These are phyloP conservation scores for Phytophthora vignae DNA, from an alignment of 352 stramenopile genomes.

Conservation along the genomic window DNA sequence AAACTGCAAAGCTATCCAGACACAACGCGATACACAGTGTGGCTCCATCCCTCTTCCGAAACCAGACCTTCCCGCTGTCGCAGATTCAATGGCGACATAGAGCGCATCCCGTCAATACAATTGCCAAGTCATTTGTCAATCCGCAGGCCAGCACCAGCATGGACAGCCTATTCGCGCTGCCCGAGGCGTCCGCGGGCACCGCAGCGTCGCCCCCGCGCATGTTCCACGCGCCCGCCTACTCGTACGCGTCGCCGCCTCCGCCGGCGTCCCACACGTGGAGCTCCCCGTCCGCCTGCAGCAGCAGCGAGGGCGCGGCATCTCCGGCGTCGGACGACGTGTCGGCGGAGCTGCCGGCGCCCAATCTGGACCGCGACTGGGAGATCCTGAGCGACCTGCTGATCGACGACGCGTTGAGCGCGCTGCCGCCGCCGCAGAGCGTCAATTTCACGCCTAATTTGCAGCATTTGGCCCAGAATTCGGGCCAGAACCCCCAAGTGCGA, in stretches of 20 bases:
- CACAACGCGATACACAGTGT: too few species aligned
- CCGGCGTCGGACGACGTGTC: conserved; percentile 14
- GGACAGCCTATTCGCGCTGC: conserved; percentile 8
- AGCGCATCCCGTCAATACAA: background rate
- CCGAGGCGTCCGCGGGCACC: background rate
- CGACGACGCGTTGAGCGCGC: conserved; percentile 46
- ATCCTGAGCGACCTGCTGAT: conserved; percentile 66
- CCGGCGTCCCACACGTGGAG: conserved; percentile 1
- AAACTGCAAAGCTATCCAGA: background rate
- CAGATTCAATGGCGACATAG: background rate
- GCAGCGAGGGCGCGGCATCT: conserved; percentile 20
- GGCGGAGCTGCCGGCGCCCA: background rate
- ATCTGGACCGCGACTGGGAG: conserved; percentile 53
- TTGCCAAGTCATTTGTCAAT: background rate
- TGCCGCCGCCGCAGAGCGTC: conserved; percentile 3
- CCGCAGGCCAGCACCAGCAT: background rate
- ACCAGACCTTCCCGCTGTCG: background rate
- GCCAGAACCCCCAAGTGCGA: background rate
- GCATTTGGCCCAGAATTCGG: too few species aligned
- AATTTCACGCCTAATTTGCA: background rate
- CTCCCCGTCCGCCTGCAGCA: conserved; percentile 22
- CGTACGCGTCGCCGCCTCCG: conserved; percentile 1
- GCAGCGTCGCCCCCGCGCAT: background rate
- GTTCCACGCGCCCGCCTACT: background rate
- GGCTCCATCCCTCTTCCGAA: background rate